phyloP scores from a whole-genome alignment of 2,329 filamentous ascomycete species.

The Microdochium paspali region DNA sequence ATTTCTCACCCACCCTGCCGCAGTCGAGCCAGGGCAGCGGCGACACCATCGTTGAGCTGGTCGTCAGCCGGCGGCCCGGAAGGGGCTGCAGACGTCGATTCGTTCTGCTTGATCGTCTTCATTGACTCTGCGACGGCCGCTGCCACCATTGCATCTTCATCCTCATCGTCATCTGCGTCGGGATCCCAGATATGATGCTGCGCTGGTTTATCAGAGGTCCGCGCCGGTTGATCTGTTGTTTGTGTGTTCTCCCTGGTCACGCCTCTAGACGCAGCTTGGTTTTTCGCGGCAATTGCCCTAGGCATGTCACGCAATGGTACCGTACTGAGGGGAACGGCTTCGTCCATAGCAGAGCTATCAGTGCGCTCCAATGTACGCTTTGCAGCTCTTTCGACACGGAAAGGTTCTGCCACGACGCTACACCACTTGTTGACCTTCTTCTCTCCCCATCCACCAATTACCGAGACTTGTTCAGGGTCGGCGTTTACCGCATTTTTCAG shows the following conservation, averaged over 20 bases:
- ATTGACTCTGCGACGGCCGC: conserved; percentile 37
- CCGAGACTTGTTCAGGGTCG: conserved; percentile 70
- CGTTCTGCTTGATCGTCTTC: conserved; percentile 23
- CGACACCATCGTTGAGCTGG: conserved; percentile 45
- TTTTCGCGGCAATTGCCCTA: conserved; percentile 10
- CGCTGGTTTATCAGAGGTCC: conserved; percentile 9
- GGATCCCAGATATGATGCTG: conserved; percentile 27
- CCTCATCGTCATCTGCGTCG: conserved; percentile 31
- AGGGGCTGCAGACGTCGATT: conserved; percentile 7
- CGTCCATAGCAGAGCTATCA: conserved; percentile 20
- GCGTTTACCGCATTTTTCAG: conserved; percentile 82
- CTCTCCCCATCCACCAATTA: conserved; percentile 89
- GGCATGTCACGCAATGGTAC: conserved; percentile 32
- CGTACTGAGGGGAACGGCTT: conserved; percentile 28
- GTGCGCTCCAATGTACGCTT: conserved; percentile 27
- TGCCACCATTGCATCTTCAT: conserved; percentile 39
- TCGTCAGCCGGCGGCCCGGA: conserved; percentile 22
- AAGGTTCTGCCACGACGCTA: conserved; percentile 73
- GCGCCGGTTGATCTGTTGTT: conserved; percentile 9
- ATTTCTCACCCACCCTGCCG: conserved; percentile 30
- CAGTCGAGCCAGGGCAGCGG: conserved; percentile 50
- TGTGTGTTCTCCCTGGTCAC: conserved; percentile 1
- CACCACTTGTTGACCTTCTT: conserved; percentile 89
- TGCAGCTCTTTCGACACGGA: conserved; percentile 64
- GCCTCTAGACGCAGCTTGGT: conserved; percentile 10